These are phyloP conservation scores for Penicillium sp. DNA, from an alignment of 2,329 filamentous ascomycete species.

Conservation along the genomic window DNA sequence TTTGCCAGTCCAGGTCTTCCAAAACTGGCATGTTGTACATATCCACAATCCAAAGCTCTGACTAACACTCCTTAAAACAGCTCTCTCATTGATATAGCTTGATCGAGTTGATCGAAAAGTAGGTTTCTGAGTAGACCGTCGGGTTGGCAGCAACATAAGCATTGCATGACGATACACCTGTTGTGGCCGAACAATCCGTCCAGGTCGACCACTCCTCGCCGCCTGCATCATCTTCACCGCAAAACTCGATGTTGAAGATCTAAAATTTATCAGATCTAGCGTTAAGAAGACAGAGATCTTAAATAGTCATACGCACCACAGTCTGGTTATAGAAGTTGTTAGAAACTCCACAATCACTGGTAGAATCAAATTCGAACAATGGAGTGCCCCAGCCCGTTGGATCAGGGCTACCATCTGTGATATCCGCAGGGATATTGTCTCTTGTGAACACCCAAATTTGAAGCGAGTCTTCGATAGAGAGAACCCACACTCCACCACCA, in stretches of 20 bases:
- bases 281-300: background rate
- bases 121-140: conserved; percentile 6
- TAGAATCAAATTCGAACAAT: conserved; percentile 40
- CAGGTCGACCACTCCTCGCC: conserved; percentile 10
- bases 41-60: background rate
- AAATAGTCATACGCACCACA: conserved; percentile 30
- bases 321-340: conserved; percentile 39
- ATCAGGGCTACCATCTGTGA: conserved; percentile 42
- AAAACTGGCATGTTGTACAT: background rate
- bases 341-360: conserved; percentile 37
- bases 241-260: conserved; percentile 14
- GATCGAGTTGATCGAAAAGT: conserved; percentile 14
- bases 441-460: conserved; percentile 52
- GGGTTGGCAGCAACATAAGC: conserved; percentile 14
- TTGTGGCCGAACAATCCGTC: conserved; percentile 8
- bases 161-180: conserved; percentile 10
- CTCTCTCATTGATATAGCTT: conserved; percentile 8
- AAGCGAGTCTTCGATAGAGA: conserved; percentile 46
- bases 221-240: conserved; percentile 8
- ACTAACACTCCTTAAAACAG: background rate
- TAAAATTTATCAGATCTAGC: background rate
- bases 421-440: conserved; percentile 41
- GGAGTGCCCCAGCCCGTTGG: conserved; percentile 45
- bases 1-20: no score
- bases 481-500: conserved; percentile 49